These are phyloP conservation scores for Paracoccidioides brasiliensis DNA, from an alignment of 2,329 filamentous ascomycete species.

Conservation along the genomic window DNA sequence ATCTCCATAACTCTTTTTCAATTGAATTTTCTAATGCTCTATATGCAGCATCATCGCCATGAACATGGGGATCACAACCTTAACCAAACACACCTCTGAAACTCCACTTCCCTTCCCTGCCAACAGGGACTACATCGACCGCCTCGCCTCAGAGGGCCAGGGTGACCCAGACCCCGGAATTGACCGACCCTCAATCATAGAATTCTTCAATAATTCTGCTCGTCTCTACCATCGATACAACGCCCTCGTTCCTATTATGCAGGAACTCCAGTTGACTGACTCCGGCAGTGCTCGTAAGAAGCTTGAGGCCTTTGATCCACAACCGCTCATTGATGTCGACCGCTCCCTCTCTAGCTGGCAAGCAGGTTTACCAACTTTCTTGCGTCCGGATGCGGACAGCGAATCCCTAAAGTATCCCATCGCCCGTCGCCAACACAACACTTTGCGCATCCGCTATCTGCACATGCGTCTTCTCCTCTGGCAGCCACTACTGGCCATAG, in stretches of 20 bases:
- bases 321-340: constrained; percentile 12
- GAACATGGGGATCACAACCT: constrained; percentile 11
- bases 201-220: constrained; percentile 14
- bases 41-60: constrained; percentile 13
- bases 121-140: constrained; percentile 17
- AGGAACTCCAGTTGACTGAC: constrained; percentile 11
- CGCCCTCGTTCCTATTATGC: constrained; percentile 13
- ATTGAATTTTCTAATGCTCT: not conserved
- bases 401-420: constrained; percentile 9
- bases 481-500: constrained; percentile 10
- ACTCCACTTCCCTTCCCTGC: constrained; percentile 14
- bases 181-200: constrained; percentile 16
- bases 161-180: not conserved
- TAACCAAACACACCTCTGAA: constrained; percentile 11
- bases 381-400: constrained; percentile 5
- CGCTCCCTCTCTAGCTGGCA: constrained; percentile 15
- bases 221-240: constrained; percentile 15
- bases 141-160: constrained; percentile 9
- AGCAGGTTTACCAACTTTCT: constrained; percentile 13
- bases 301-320: constrained; percentile 13
- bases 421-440: constrained; percentile 14
- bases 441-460: constrained; percentile 16
- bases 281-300: constrained; percentile 12
- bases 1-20: not conserved
- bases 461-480: constrained; percentile 14